These are phyloP conservation scores for Naganishia vaughanmartiniae DNA, from an alignment of 768 basidiomycete genomes.

Conservation along the genomic window DNA sequence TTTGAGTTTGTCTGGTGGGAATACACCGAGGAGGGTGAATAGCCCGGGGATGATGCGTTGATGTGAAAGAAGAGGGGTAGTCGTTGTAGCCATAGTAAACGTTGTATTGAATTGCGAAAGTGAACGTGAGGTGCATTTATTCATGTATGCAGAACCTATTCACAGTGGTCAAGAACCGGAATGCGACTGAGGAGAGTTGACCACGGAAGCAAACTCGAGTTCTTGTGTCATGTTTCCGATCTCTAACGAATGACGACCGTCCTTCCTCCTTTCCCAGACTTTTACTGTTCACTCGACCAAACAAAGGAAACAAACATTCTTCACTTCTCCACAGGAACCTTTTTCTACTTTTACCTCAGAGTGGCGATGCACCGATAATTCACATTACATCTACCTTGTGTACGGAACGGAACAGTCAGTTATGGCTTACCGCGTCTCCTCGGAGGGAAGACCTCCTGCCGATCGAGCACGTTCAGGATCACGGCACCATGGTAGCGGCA, in stretches of 20 bases:
- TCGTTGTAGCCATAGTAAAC: background rate
- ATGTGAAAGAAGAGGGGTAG: background rate
- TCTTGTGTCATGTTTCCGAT: no score
- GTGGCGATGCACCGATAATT: no score
- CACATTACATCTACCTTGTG: no score
- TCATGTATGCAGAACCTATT: background rate
- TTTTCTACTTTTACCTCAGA: no score
- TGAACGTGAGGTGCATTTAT: background rate
- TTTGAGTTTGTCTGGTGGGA: slow-evolving; percentile 7
- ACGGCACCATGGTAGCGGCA: background rate
- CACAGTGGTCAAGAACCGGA: background rate
- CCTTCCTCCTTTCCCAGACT: no score
- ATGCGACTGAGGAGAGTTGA: background rate
- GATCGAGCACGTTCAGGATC: background rate
- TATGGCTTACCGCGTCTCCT: no score
- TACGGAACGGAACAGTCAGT: no score
- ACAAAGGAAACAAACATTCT: no score
- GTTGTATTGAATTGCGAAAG: background rate
- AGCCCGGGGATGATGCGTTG: slow-evolving; percentile 28
- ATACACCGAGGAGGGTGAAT: slow-evolving; percentile 26
- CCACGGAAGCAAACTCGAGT: background rate
- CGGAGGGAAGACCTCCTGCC: no score
- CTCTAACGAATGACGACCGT: no score
- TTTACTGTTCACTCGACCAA: no score
- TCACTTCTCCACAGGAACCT: no score